These are phyloP conservation scores for Russula griseocarnosa DNA, from an alignment of 768 basidiomycete genomes.

Conservation along the genomic window DNA sequence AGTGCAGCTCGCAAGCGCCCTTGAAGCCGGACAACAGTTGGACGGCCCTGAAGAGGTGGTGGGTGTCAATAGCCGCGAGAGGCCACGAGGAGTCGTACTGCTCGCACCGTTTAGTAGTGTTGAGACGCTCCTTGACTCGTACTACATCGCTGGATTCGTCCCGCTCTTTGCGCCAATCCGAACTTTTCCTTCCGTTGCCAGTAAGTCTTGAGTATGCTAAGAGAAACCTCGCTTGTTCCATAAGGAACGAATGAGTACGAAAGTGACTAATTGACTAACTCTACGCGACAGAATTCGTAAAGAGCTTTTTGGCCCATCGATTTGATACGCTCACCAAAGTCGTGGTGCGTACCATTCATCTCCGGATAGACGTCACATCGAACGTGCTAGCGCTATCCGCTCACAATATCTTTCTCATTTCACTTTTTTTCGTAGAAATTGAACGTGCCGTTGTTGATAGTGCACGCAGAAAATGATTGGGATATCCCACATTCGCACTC, in stretches of 20 bases:
- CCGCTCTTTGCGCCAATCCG: conserved; percentile 71
- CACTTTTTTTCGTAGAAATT: conserved; percentile 51
- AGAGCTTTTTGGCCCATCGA: conserved; percentile 49
- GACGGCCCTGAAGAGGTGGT: neutral
- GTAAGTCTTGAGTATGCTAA: conserved; percentile 54
- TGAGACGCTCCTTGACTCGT: conserved; percentile 57
- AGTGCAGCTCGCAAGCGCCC: conserved; percentile 39
- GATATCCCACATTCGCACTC: conserved; percentile 74
- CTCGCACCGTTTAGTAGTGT: conserved; percentile 41
- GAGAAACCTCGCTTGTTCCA: neutral
- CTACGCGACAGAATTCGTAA: conserved; percentile 46
- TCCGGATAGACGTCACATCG: neutral
- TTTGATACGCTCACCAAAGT: conserved; percentile 64
- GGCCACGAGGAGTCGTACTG: conserved; percentile 41
- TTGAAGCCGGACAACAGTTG: conserved; percentile 31
- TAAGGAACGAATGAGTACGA: neutral
- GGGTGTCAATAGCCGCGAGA: conserved; percentile 28
- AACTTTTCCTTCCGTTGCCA: conserved; percentile 53
- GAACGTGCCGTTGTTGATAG: conserved; percentile 63
- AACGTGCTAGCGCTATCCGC: neutral
- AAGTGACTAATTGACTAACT: conserved; percentile 1
- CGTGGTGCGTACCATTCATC: conserved; percentile 42
- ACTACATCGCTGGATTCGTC: conserved; percentile 58
- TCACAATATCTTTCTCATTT: neutral
- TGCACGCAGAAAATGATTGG: conserved; percentile 69